Base-by-base conservation (phyloP, 441 rosid species). In the Theobroma grandiflorum region DNA sequence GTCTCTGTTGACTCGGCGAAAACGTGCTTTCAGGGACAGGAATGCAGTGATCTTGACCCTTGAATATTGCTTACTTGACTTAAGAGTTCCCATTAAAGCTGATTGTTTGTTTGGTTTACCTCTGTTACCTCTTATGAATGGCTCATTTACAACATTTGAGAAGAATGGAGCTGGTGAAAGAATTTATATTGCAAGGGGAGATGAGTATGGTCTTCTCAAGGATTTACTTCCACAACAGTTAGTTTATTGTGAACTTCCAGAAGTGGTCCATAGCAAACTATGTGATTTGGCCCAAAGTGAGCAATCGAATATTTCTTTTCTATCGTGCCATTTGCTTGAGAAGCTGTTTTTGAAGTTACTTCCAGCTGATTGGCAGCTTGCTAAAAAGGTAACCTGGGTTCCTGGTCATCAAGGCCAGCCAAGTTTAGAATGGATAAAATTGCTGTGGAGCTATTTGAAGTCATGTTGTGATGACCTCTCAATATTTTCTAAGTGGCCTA, bases 41-140 rank as follows among this genome's bases (percentile, higher is more conserved):
- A 85, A 62, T 86, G 96, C 93, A 78, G 87, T 90, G 87, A 80
- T 92, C 74, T 85, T 95, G 87, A 85, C 95, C 77, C 94, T 97
- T 84, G 99, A 97, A 79, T 97, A 97, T 87, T 97, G 99, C 88
- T 89, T 97, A 77, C 89, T 90, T 91, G 99, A 95, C 89, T 86
- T 89, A 66, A 73, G 83, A 78, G 81, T 81, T 85, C 92, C 95
- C 37, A 82, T 80, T 86, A 85, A 72, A 70, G 85, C 84, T 68
- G 91, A 90, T 74, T 77, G 75, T 84, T 83, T 97, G 84, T 90
- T 85, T 85, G 99, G 99, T 84, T 87, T 97, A 87, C 90, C 96
- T 78, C 83, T 97, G 89, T 83, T 97, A 85, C 99, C 99, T 69
- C 97, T 97, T 76, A 93, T 96, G 35, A 89, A 95, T 91, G 98